Evolutionary conservation across 2,329 filamentous ascomycete species (phyloP).

Genomic region (Cladophialophora psammophila): DNA sequence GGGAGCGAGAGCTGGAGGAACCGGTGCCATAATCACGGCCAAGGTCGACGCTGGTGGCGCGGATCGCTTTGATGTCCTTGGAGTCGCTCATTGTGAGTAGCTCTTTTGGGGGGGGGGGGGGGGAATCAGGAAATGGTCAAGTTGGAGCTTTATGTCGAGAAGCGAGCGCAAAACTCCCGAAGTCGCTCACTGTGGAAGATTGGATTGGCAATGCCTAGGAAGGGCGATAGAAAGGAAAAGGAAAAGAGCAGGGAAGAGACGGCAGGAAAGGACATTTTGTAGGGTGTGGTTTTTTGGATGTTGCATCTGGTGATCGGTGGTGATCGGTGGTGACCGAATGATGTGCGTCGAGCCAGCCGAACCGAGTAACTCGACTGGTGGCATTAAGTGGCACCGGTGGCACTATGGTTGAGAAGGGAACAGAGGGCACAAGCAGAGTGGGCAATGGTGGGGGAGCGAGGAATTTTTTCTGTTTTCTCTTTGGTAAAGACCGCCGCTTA

Average conservation of each 20-base stretch:
- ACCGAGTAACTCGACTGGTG: not conserved
- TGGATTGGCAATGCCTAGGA: constrained; percentile 11
- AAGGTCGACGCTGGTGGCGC: constrained; percentile 36
- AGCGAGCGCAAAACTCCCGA: constrained; percentile 66
- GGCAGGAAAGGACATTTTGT: constrained; percentile 10
- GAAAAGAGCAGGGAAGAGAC: constrained; percentile 14
- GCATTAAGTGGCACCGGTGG: no score
- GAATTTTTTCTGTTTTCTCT: not conserved
- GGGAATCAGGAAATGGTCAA: constrained; percentile 20
- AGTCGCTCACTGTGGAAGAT: constrained; percentile 58
- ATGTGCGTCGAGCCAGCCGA: not conserved
- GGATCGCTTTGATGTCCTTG: constrained; percentile 33
- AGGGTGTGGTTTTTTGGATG: constrained; percentile 14
- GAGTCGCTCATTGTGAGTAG: constrained; percentile 34
- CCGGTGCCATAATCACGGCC: constrained; percentile 31
- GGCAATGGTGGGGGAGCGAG: not conserved
- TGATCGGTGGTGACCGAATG: constrained; percentile 22
- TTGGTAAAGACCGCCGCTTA: constrained; percentile 4
- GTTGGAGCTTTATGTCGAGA: constrained; percentile 57
- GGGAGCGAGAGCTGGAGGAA: constrained; percentile 25
- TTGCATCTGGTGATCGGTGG: constrained; percentile 27
- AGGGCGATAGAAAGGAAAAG: constrained; percentile 17
- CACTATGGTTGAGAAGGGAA: no score
- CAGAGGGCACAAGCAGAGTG: no score
- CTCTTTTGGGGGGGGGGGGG: no score